A percentile compares a stretch with the other conserved stretches of the same genome.
Conservation (phyloP, 2,329 filamentous ascomycete species). For the Botryotinia calthae region DNA sequence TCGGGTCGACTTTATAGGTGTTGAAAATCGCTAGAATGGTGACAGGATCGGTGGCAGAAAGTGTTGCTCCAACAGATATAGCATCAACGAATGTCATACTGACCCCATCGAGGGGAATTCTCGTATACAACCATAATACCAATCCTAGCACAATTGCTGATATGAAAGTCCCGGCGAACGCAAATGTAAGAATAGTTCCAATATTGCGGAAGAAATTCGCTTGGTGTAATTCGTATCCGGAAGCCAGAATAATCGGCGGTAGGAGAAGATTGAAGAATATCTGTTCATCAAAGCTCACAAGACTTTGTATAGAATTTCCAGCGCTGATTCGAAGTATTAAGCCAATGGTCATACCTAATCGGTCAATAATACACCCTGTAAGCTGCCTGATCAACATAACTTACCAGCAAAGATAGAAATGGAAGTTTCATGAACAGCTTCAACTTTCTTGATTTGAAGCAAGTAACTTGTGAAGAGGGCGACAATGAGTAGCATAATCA, state of each 20-base stretch:
- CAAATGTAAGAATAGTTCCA: conserved; percentile 94
- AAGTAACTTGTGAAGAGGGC: conserved; percentile 97
- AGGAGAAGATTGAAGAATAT: conserved; percentile 99
- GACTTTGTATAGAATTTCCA: conserved; percentile 79
- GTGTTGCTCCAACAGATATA: conserved; percentile 91
- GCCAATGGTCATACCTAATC: conserved; percentile 86
- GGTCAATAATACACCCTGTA: not conserved
- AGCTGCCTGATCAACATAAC: conserved; percentile 2
- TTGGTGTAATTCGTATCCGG: conserved; percentile 95
- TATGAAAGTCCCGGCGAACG: conserved; percentile 94
- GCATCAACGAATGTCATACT: conserved; percentile 91
- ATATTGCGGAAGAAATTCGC: conserved; percentile 99
- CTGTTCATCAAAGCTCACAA: conserved; percentile 96
- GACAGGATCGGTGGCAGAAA: conserved; percentile 95
- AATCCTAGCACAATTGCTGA: conserved; percentile 92
- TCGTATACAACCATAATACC: conserved; percentile 85
- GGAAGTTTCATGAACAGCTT: conserved; percentile 96
- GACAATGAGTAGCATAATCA: conserved; percentile 88
- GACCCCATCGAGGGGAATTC: conserved; percentile 80
- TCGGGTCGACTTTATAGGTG: conserved; percentile 97
- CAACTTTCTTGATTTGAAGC: conserved; percentile 93
- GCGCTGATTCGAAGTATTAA: conserved; percentile 80
- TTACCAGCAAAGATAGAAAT: conserved; percentile 94
- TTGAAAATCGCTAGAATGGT: conserved; percentile 99
- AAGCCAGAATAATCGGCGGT: conserved; percentile 96